Evolutionary conservation across 257 asterid genomes (phyloP).

Genomic region (Ajuga chamaepitys): DNA sequence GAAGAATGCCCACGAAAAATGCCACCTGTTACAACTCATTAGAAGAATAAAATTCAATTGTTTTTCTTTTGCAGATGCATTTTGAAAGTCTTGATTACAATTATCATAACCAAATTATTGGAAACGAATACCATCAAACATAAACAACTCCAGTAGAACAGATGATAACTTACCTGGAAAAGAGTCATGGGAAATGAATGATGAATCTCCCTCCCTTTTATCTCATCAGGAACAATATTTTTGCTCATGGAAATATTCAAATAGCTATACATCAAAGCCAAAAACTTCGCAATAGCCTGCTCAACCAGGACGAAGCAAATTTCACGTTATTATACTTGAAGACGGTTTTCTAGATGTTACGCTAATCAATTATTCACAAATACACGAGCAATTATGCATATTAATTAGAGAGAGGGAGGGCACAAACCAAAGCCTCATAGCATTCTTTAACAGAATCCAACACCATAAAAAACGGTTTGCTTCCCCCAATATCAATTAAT

Average conservation of each 20-base stretch:
- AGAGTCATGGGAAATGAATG: conserved; percentile 85
- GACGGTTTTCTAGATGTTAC: neutral
- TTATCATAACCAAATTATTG: neutral
- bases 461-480: conserved; percentile 51
- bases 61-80: neutral
- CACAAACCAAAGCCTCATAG: conserved; percentile 75
- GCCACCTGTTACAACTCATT: neutral
- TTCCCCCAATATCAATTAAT: conserved; percentile 52
- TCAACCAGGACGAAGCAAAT: neutral
- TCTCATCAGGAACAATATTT: conserved; percentile 72
- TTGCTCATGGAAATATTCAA: conserved; percentile 60
- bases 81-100: neutral
- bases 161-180: conserved; percentile 55
- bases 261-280: conserved; percentile 74
- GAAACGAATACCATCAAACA: neutral
- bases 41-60: neutral
- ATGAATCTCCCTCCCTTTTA: conserved; percentile 89
- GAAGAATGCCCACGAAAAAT: neutral
- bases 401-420: neutral
- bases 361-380: neutral
- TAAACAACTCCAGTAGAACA: neutral
- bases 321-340: neutral
- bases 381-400: neutral
- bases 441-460: conserved; percentile 65
- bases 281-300: conserved; percentile 86